Evolutionary conservation across 2,329 filamentous ascomycete genomes (phyloP).

Genomic region (Fusarium sp.): DNA sequence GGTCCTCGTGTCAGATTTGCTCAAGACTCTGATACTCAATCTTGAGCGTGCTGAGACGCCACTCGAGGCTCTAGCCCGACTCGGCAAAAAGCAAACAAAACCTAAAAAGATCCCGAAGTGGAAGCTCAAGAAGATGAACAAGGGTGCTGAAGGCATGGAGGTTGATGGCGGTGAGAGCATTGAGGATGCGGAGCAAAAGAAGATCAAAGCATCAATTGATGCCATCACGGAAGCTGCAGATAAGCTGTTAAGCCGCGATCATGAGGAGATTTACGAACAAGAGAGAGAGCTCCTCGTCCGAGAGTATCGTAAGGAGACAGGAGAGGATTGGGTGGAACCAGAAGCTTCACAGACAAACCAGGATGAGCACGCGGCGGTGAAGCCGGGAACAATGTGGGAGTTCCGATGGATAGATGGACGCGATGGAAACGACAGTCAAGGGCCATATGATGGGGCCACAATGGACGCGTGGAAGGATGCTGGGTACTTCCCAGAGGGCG

Average conservation of each 20-base stretch:
- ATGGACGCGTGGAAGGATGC: conserved; percentile 94
- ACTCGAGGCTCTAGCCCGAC: conserved; percentile 84
- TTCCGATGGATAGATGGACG: conserved; percentile 91
- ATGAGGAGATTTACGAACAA: conserved; percentile 90
- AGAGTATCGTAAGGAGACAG: conserved; percentile 85
- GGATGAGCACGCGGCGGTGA: conserved; percentile 28
- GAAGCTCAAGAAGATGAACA: conserved; percentile 75
- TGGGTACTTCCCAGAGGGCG: conserved; percentile 84
- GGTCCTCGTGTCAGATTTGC: conserved; percentile 75
- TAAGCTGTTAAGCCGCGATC: conserved; percentile 81
- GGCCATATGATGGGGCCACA: conserved; percentile 83
- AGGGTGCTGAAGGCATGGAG: conserved; percentile 71
- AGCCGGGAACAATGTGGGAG: conserved; percentile 70
- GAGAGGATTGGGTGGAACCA: conserved; percentile 80
- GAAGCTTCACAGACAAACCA: conserved; percentile 45
- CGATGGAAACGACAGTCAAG: conserved; percentile 81
- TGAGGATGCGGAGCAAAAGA: conserved; percentile 74
- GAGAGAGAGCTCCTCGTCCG: conserved; percentile 85
- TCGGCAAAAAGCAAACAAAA: conserved; percentile 74
- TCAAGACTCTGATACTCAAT: conserved; percentile 75
- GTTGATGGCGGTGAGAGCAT: conserved; percentile 60
- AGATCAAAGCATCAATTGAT: conserved; percentile 78
- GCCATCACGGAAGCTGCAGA: conserved; percentile 90
- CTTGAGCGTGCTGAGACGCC: conserved; percentile 86
- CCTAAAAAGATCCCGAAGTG: conserved; percentile 69